Evolutionary conservation across 1,284 basidiomycete species (phyloP), one percentile per base, ranked within the genome.

Genomic region (Ceratobasidium theobromae): DNA sequence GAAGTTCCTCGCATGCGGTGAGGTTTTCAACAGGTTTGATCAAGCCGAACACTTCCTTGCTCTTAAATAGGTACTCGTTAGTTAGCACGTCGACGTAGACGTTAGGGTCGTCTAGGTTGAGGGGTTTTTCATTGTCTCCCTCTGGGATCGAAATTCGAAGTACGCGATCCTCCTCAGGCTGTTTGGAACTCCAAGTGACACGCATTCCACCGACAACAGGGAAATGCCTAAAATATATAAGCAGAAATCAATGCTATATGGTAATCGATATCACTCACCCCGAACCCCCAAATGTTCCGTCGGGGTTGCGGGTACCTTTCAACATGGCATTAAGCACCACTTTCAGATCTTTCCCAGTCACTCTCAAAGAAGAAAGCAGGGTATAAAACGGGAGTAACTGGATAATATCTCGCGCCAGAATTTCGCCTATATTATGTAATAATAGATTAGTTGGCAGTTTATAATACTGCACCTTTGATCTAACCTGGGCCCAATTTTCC

Each of bases 221-320:
- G 76, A 97, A 97, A 3, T 93, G 89, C 9, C 93, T 93, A 23
- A n/a, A 23, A n/a, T n/a, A 48, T 23, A 21, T 46, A 3, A 25
- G 3, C n/a, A 28, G 12, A 18, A 57, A 30, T 9, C 32, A 27
- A 0, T 69, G 80, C 73, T 68, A 86, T 90, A 92, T 94, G 81
- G 96, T 94, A 76, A 95, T 93, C n/a, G 91, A 87, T 3, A 94
- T 94, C 84, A 89, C 96, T 38, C 60, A 84, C 88, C 65, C 79
- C 80, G 11, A 97, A 78, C 1, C 86, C 85, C 32, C 35, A 6
- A 38, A 6, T 38, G 6, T 16, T 6, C 35, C 35, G 16, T 38
- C n/a, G n/a, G n/a, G n/a, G n/a, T n/a, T n/a, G n/a, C n/a, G n/a
- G n/a, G n/a, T n/a, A n/a, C n/a, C n/a, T n/a, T n/a, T n/a, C n/a